phyloP scores from a whole-genome alignment of 768 basidiomycete species.

The Leccinum imitatum region DNA sequence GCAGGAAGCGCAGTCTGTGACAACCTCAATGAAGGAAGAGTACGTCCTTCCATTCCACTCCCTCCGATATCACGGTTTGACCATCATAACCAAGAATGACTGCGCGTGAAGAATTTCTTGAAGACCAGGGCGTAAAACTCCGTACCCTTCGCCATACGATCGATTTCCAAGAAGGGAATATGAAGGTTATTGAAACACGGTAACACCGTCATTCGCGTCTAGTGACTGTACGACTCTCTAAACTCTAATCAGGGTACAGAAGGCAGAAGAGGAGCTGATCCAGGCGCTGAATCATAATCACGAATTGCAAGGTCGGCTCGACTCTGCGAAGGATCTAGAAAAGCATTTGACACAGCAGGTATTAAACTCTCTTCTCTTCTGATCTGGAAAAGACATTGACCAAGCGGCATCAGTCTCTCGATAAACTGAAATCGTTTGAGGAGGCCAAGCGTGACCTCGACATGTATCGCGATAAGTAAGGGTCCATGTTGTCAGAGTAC shows the following conservation, averaged over 20 bases:
- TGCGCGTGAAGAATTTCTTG: slow-evolving; percentile 21
- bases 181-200: slow-evolving; percentile 28
- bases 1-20: slow-evolving; percentile 26
- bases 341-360: slow-evolving; percentile 25
- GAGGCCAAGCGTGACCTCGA: slow-evolving; percentile 20
- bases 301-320: slow-evolving; percentile 30
- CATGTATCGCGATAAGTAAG: slow-evolving; percentile 27
- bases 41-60: slow-evolving; percentile 25
- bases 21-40: slow-evolving; percentile 33
- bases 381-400: slow-evolving; percentile 15
- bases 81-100: slow-evolving; percentile 20
- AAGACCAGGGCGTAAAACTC: slow-evolving; percentile 29
- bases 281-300: slow-evolving; percentile 23
- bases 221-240: slow-evolving; percentile 10
- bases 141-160: slow-evolving; percentile 31
- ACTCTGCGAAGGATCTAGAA: slow-evolving; percentile 24
- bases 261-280: slow-evolving; percentile 19
- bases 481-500: neutral
- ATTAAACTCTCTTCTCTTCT: slow-evolving; percentile 15
- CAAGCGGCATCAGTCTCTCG: slow-evolving; percentile 21
- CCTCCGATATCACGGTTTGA: slow-evolving; percentile 13
- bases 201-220: slow-evolving; percentile 5
- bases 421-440: slow-evolving; percentile 23
- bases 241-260: slow-evolving; percentile 18
- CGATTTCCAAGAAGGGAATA: slow-evolving; percentile 31